Evolutionary conservation across 768 basidiomycete species (phyloP).

Genomic region (Trametes coccinea): DNA sequence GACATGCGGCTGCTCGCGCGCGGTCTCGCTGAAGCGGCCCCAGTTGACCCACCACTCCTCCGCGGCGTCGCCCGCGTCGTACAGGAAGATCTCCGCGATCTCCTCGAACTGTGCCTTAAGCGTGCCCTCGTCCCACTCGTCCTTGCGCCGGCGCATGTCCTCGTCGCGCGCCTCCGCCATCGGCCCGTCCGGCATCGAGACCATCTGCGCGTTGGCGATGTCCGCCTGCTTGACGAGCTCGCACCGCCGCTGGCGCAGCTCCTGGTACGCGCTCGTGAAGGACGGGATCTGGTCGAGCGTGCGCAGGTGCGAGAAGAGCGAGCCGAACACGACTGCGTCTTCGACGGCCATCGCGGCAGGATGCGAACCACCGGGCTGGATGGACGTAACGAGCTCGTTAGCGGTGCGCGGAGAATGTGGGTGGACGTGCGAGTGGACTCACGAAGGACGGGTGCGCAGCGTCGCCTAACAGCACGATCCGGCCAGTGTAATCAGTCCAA

Average conservation of each 20-base stretch:
- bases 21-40: constrained; percentile 47
- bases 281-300: constrained; percentile 48
- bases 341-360: constrained; percentile 55
- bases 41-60: constrained; percentile 69
- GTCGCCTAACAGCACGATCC: constrained; percentile 57
- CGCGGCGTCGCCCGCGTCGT: constrained; percentile 56
- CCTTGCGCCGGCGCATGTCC: constrained; percentile 36
- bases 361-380: constrained; percentile 56
- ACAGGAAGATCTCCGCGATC: constrained; percentile 49
- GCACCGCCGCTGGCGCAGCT: constrained; percentile 55
- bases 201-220: constrained; percentile 44
- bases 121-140: constrained; percentile 47
- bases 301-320: constrained; percentile 56
- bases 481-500: constrained; percentile 49
- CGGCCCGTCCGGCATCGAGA: constrained; percentile 45
- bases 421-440: constrained; percentile 22
- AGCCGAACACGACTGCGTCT: constrained; percentile 61
- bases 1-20: constrained; percentile 23
- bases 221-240: constrained; percentile 48
- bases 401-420: background rate
- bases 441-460: constrained; percentile 61
- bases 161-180: constrained; percentile 47
- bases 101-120: constrained; percentile 53
- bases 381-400: constrained; percentile 1
- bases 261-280: constrained; percentile 56